These are phyloP conservation scores for Stemphylium lycopersici DNA, from an alignment of 2,329 filamentous ascomycete species.

Conservation along the genomic window DNA sequence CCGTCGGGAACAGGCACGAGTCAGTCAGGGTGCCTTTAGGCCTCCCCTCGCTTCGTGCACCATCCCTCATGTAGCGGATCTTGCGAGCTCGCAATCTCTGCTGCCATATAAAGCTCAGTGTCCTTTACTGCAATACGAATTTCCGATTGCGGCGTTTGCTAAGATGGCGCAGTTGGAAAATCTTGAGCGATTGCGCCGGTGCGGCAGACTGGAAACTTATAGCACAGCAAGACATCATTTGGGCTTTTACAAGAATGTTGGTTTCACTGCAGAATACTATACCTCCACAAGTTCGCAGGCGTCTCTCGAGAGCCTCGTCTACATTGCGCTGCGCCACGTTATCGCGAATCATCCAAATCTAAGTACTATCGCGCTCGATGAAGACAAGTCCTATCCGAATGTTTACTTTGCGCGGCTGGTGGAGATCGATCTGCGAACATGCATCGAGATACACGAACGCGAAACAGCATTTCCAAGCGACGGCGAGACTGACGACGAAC, in stretches of 20 bases:
- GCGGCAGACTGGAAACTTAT: conserved; percentile 52
- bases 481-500: conserved; percentile 46
- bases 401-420: conserved; percentile 55
- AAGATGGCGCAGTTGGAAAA: not conserved
- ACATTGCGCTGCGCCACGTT: conserved; percentile 43
- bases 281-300: not conserved
- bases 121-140: not conserved
- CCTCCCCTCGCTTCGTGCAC: too few species aligned
- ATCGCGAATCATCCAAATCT: conserved; percentile 52
- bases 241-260: conserved; percentile 54
- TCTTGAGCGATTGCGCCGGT: conserved; percentile 26
- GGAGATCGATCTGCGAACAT: conserved; percentile 49
- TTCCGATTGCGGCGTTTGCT: too few species aligned
- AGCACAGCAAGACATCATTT: conserved; percentile 53
- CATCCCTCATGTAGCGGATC: too few species aligned
- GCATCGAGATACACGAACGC: conserved; percentile 43
- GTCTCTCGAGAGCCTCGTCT: conserved; percentile 42
- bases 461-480: conserved; percentile 18
- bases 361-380: conserved; percentile 51
- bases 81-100: not conserved
- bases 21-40: too few species aligned
- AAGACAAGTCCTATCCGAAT: conserved; percentile 45
- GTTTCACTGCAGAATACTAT: conserved; percentile 45
- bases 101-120: not conserved
- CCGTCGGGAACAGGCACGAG: too few species aligned